Conservation (phyloP, 2,329 filamentous ascomycete species). For the Sphaceloma murrayae region DNA sequence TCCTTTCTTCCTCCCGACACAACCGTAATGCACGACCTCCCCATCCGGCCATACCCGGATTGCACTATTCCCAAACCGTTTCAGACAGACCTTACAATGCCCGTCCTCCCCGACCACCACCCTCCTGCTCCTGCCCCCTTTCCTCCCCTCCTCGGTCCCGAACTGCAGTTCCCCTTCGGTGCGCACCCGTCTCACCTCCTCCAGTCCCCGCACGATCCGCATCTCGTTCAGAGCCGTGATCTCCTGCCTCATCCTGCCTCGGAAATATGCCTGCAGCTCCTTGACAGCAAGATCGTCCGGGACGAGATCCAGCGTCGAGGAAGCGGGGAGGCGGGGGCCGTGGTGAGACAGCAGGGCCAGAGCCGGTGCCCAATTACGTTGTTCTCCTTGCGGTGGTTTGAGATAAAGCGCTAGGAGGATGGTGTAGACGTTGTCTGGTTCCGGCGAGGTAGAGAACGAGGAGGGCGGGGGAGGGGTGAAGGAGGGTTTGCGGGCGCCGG, state of each 20-base stretch:
- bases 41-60: conserved; percentile 76
- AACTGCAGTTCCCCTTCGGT: conserved; percentile 65
- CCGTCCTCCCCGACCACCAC: conserved; percentile 81
- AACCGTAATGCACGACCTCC: conserved; percentile 42
- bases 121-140: conserved; percentile 52
- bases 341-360: conserved; percentile 84
- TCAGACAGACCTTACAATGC: conserved; percentile 86
- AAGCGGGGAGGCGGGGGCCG: conserved; percentile 79
- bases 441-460: conserved; percentile 1
- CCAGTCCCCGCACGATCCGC: conserved; percentile 64
- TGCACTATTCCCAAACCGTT: conserved; percentile 81
- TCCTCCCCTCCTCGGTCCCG: conserved; percentile 53
- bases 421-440: conserved; percentile 66
- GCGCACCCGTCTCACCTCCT: conserved; percentile 69
- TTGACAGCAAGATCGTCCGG: conserved; percentile 68
- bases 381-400: conserved; percentile 62
- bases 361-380: conserved; percentile 59
- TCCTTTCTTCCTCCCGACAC: conserved; percentile 26
- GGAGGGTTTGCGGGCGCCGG: conserved; percentile 3
- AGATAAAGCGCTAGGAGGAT: conserved; percentile 84
- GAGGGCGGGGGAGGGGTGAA: conserved; percentile 2
- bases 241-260: conserved; percentile 75
- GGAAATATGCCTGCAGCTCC: conserved; percentile 83
- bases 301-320: conserved; percentile 76
- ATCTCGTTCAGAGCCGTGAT: conserved; percentile 74